phyloP scores from a whole-genome alignment of 768 basidiomycete genomes.

The Termitomyces sp. region DNA sequence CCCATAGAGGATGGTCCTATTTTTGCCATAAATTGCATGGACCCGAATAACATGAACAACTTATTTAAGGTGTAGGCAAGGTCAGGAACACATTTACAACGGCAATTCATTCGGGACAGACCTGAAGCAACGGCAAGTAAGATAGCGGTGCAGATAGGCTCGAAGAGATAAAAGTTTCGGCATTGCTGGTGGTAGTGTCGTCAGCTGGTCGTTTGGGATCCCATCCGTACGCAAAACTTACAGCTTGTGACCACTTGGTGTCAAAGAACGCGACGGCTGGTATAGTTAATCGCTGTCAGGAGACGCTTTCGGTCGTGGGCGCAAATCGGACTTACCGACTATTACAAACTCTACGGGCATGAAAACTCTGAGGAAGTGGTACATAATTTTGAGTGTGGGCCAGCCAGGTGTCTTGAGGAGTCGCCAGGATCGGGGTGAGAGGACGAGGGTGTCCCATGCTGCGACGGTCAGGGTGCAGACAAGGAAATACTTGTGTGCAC shows the following conservation, averaged over 20 bases:
- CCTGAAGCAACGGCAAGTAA: constrained; percentile 71
- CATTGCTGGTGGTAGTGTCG: constrained; percentile 42
- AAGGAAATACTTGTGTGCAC: constrained; percentile 86
- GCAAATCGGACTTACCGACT: constrained; percentile 47
- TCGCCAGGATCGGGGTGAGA: constrained; percentile 75
- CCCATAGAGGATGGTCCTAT: constrained; percentile 43
- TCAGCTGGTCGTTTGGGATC: not conserved
- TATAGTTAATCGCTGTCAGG: constrained; percentile 3
- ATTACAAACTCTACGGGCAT: constrained; percentile 79
- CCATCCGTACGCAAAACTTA: constrained; percentile 22
- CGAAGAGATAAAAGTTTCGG: constrained; percentile 73
- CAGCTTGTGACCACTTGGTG: constrained; percentile 57
- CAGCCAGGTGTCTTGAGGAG: constrained; percentile 62
- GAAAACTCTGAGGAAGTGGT: constrained; percentile 69
- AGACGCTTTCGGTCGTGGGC: not conserved
- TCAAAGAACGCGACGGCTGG: constrained; percentile 83
- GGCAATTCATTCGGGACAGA: constrained; percentile 19
- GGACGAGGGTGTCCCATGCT: constrained; percentile 86
- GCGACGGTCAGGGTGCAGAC: constrained; percentile 89
- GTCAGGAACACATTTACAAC: not conserved
- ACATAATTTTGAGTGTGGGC: constrained; percentile 76
- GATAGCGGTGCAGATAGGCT: constrained; percentile 81
- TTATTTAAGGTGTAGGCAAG: constrained; percentile 15
- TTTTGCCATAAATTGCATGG: constrained; percentile 75
- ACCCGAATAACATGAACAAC: constrained; percentile 75